phyloP scores from a whole-genome alignment of 2,329 filamentous ascomycete species.

The Thyridium curvatum region DNA sequence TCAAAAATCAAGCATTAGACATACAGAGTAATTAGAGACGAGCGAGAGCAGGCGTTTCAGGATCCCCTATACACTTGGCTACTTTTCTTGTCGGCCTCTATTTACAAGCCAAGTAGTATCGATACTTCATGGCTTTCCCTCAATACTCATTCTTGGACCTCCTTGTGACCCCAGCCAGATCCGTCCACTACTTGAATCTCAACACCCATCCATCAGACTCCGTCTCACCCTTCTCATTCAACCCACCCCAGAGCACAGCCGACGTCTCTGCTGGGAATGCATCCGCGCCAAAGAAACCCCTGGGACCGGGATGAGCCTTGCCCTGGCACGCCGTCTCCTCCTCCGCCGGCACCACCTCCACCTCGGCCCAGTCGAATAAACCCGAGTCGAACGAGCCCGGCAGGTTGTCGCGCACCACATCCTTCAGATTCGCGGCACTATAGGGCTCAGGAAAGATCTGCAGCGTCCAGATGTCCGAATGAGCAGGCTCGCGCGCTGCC shows the following conservation, averaged over 20 bases:
- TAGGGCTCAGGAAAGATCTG: constrained; percentile 40
- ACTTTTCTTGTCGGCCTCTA: too few species aligned
- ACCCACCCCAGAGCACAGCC: constrained; percentile 47
- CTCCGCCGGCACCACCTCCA: constrained; percentile 36
- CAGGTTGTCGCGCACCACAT: constrained; percentile 36
- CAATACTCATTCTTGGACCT: too few species aligned
- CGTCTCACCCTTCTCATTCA: constrained; percentile 30
- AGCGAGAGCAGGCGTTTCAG: too few species aligned
- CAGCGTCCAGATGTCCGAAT: constrained; percentile 44
- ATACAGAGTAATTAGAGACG: too few species aligned
- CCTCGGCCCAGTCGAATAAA: constrained; percentile 42
- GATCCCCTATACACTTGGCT: too few species aligned
- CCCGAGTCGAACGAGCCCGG: constrained; percentile 33
- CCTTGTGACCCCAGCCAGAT: too few species aligned
- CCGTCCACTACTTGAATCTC: constrained; percentile 9
- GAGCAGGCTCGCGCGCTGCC: constrained; percentile 12
- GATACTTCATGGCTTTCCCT: too few species aligned
- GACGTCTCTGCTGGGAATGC: constrained; percentile 38
- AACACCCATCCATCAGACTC: constrained; percentile 34
- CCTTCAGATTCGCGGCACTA: constrained; percentile 42
- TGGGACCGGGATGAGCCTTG: constrained; percentile 30
- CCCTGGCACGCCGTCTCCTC: constrained; percentile 32
- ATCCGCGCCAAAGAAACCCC: constrained; percentile 30
- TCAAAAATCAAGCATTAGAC: too few species aligned
- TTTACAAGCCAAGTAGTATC: too few species aligned